Base-by-base conservation (phyloP, 2,329 filamentous ascomycete genomes). In the Ophiostoma piceae region DNA sequence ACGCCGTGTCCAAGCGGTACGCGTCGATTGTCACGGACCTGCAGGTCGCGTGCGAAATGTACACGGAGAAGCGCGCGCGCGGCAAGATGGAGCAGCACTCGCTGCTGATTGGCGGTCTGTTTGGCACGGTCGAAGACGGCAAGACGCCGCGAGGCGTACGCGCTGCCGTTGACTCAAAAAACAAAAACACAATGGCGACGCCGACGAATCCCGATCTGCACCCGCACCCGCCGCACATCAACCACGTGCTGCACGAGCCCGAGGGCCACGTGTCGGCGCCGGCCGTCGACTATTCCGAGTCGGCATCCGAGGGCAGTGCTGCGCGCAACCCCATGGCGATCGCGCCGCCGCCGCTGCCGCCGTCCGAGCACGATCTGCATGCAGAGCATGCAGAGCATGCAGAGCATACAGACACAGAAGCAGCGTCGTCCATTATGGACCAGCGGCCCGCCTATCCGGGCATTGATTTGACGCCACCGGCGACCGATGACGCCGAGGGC, bases 71-170 rank as follows among this genome's bases (percentile, higher is more conserved):
- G 16, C 67, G 75, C 3, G 72, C 74, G 1, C 72, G 73, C 4
- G 69, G 70, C 7, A 73, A 73, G 7, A 75, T 76, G 72, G 75
- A 76, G 35, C 70, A 69, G 12, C 74, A 75, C 35, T 71, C 74
- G 0, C 47, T 72, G 32, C 71, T 75, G 3, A 74, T 77, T 3
- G 74, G 73, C 12, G 73, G 72, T 19, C 66, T 77, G 0, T 76
- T 76, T 35, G 76, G 76, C 6, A 74, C 71, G 11, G 69, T 77
- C 8, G 73, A 76, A 14, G 73, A 68, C 2, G 69, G 68, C 3
- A 67, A 62, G 26, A 29, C 26, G 26, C 26, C 26, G 47, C 11
- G 16, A 22, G 26, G 32, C 2, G 29, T 12, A 7, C 54, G 29
- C 12, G 66, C 41, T 41, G 66, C 29, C 3, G 26, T 29, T 29